These are phyloP conservation scores for Tolypocladium tropicale DNA, from an alignment of 2,329 filamentous ascomycete genomes.

Conservation along the genomic window DNA sequence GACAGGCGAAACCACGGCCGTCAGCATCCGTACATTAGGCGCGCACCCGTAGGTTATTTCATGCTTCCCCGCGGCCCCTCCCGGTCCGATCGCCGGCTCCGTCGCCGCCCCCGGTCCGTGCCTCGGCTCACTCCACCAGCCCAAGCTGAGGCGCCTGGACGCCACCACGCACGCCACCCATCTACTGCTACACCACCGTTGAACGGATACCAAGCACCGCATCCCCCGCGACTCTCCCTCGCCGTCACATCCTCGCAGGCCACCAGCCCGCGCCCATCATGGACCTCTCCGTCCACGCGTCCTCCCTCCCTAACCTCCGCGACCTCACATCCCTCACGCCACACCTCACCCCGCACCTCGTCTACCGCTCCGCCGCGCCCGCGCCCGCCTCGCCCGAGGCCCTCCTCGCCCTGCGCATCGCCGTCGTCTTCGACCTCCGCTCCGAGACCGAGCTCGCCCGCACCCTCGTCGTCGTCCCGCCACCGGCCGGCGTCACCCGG, in stretches of 20 bases:
- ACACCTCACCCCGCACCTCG: slow-evolving; percentile 27
- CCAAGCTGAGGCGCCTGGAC: neutral
- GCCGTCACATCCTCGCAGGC: neutral
- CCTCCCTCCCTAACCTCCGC: neutral
- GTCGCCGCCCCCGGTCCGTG: neutral
- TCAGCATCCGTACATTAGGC: neutral
- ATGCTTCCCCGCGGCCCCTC: neutral
- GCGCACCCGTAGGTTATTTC: too few relatives aligned
- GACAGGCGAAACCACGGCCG: neutral
- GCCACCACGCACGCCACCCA: neutral
- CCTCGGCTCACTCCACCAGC: neutral
- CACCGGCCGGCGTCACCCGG: slow-evolving; percentile 21
- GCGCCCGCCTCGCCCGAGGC: slow-evolving; percentile 40
- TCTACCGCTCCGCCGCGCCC: slow-evolving; percentile 61
- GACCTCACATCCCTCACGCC: neutral
- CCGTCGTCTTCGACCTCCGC: slow-evolving; percentile 58
- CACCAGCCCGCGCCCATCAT: neutral
- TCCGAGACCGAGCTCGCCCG: slow-evolving; percentile 47
- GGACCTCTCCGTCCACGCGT: neutral
- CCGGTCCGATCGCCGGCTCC: neutral
- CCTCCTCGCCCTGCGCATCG: slow-evolving; percentile 48
- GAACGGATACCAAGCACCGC: neutral
- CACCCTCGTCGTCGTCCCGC: slow-evolving; percentile 7
- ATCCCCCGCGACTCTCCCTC: neutral
- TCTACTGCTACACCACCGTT: too few relatives aligned